Evolutionary conservation across 768 basidiomycete genomes (phyloP).

Genomic region (Hygrophorus pudorinus): DNA sequence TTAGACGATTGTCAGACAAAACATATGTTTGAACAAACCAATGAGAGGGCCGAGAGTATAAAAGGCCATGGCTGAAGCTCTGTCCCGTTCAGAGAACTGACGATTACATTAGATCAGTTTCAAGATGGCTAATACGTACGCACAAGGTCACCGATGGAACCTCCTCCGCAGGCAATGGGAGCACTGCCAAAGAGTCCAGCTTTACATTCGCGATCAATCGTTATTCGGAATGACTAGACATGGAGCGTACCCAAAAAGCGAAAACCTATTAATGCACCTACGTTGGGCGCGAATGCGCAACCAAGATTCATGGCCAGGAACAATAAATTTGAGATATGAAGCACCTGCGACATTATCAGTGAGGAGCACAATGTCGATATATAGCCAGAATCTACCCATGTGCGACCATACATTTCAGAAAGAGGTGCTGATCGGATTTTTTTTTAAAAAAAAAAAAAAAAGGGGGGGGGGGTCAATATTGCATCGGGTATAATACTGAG

Average conservation of each 20-base stretch:
- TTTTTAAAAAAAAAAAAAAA: no score
- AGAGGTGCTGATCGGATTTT: not conserved
- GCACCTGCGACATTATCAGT: conserved; percentile 22
- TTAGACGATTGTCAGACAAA: not conserved
- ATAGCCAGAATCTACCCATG: conserved; percentile 26
- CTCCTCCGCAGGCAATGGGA: conserved; percentile 48
- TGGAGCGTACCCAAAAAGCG: conserved; percentile 41
- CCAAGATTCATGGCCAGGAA: conserved; percentile 45
- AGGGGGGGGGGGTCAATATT: no score
- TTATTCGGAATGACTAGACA: no score
- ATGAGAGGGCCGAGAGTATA: conserved; percentile 46
- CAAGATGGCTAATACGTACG: no score
- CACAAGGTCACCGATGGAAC: conserved; percentile 40
- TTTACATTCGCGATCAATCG: conserved; percentile 13
- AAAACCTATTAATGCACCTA: conserved; percentile 36
- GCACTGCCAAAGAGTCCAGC: conserved; percentile 46
- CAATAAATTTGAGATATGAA: conserved; percentile 38
- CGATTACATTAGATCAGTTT: no score
- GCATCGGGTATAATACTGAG: no score
- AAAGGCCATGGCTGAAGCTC: conserved; percentile 55
- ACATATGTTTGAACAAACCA: conserved; percentile 16
- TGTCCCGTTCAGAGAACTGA: conserved; percentile 37
- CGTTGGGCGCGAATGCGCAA: conserved; percentile 44
- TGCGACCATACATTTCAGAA: conserved; percentile 48
- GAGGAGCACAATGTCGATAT: not conserved